Evolutionary conservation across 2,329 filamentous ascomycete species (phyloP), one percentile per base, ranked within the genome.

Genomic region (Cryoendolithus antarcticus): DNA sequence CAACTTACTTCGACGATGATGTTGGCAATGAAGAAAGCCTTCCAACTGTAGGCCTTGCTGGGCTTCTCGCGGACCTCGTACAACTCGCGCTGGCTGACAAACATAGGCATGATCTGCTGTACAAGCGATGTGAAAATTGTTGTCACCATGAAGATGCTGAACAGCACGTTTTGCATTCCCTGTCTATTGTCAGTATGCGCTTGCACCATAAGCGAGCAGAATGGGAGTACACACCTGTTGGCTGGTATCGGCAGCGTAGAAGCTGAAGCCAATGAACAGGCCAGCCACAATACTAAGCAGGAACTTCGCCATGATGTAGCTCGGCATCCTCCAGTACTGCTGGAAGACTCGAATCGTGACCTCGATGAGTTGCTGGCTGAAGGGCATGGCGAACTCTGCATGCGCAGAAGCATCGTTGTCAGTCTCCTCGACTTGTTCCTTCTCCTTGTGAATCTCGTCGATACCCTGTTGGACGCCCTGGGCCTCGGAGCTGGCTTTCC

Each of bases 31-130:
- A 86, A 71, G 60, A 86, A 86, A 1, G 72, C 77, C 48, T 75
- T 70, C 82, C 82, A 86, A 0, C 77, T 82, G 62, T 86, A 88
- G 0, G 77, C 69, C 52, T 84, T 84, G 57, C 71, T 75, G 0
- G 78, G 72, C 3, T 72, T 64, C 49, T 78, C 73, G 40, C 73
- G 72, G 9, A 67, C 70, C 57, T 77, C 73, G 56, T 76, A 77
- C 4, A 77, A 60, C 2, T 70, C 65, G 35, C 74, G 66, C 51
- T 76, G 72, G 2, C 69, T 72, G 35, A 72, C 63, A 52, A 77
- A 77, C 32, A 71, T 61, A 2, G 74, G 74, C 62, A 75, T 73
- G 46, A 76, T 74, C 48, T 74, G 70, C 48, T 74, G 69, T 1
- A 71, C 67, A 11, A 74, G 53, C 3, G 66, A 67, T 1, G 56